Percentiles rank a stretch among this genome's conserved stretches.
These are phyloP conservation scores for Dryadomyces sulphureus DNA, from an alignment of 2,329 filamentous ascomycete genomes.

Conservation along the genomic window DNA sequence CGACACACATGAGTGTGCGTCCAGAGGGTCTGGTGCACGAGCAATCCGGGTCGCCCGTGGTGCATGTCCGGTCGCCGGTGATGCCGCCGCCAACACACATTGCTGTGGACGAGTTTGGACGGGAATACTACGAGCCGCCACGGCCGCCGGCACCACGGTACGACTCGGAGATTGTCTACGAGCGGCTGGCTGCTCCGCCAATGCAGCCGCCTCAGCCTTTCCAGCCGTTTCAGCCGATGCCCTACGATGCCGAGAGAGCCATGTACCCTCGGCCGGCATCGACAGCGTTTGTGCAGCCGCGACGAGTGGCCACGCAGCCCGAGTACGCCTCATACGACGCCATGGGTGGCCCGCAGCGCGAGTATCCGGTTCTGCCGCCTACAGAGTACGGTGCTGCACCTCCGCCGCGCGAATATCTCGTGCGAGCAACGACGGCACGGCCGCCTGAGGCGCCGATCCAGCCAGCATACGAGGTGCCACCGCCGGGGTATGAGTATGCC, in stretches of 20 bases:
- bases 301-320: conserved; percentile 47
- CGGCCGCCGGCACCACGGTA: conserved; percentile 23
- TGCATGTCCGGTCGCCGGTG: conserved; percentile 34
- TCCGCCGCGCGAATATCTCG: conserved; percentile 29
- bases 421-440: conserved; percentile 39
- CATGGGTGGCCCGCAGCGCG: conserved; percentile 36
- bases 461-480: conserved; percentile 13
- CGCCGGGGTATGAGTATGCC: conserved; percentile 1
- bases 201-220: not conserved
- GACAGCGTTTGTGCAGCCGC: conserved; percentile 29
- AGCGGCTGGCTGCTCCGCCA: conserved; percentile 30
- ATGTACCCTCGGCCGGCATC: conserved; percentile 35
- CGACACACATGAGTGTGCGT: conserved; percentile 30
- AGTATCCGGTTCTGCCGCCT: conserved; percentile 39
- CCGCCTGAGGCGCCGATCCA: conserved; percentile 22
- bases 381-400: conserved; percentile 26
- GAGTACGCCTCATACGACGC: conserved; percentile 27
- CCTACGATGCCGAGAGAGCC: conserved; percentile 34
- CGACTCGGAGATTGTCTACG: conserved; percentile 35
- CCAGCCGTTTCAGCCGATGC: conserved; percentile 28
- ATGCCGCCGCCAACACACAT: conserved; percentile 45
- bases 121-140: conserved; percentile 52
- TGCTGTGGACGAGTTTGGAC: conserved; percentile 69
- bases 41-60: conserved; percentile 31
- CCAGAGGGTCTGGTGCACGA: conserved; percentile 29